Evolutionary conservation across 768 basidiomycete genomes (phyloP).

Genomic region (Agaricus subrufescens): DNA sequence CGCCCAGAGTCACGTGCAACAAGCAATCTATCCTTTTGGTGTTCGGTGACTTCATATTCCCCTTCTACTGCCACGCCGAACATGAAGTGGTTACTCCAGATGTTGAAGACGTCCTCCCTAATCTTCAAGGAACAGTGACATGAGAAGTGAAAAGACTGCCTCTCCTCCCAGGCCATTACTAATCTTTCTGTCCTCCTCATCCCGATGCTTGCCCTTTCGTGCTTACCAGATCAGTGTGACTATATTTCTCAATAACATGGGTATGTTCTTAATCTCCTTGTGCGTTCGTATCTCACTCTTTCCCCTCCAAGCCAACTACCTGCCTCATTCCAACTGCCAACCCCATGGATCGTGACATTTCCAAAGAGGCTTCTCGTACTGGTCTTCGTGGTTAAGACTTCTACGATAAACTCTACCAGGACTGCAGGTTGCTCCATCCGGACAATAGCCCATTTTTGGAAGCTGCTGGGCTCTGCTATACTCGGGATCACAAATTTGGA

Average conservation of each 20-base stretch:
- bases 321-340: constrained; percentile 50
- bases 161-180: constrained; percentile 46
- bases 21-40: too few species aligned
- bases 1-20: too few species aligned
- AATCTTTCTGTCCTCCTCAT: constrained; percentile 76
- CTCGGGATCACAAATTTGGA: constrained; percentile 58
- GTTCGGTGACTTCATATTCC: too few species aligned
- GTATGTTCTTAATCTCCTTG: constrained; percentile 16
- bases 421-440: constrained; percentile 61
- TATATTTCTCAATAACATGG: constrained; percentile 57
- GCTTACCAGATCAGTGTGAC: constrained; percentile 79
- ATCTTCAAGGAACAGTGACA: constrained; percentile 35
- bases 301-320: constrained; percentile 55
- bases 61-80: too few species aligned
- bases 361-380: constrained; percentile 49
- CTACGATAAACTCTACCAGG: constrained; percentile 70
- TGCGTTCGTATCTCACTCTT: background rate
- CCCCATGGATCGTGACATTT: constrained; percentile 71
- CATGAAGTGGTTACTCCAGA: too few species aligned
- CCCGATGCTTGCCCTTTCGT: constrained; percentile 72
- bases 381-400: constrained; percentile 72
- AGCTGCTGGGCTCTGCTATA: constrained; percentile 70
- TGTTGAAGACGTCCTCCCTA: constrained; percentile 79
- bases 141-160: constrained; percentile 19
- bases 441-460: constrained; percentile 69